Percentiles rank a stretch among this genome's conserved stretches.
phyloP scores from a whole-genome alignment of 2,329 filamentous ascomycete species.

The Colletotrichum spinosum region DNA sequence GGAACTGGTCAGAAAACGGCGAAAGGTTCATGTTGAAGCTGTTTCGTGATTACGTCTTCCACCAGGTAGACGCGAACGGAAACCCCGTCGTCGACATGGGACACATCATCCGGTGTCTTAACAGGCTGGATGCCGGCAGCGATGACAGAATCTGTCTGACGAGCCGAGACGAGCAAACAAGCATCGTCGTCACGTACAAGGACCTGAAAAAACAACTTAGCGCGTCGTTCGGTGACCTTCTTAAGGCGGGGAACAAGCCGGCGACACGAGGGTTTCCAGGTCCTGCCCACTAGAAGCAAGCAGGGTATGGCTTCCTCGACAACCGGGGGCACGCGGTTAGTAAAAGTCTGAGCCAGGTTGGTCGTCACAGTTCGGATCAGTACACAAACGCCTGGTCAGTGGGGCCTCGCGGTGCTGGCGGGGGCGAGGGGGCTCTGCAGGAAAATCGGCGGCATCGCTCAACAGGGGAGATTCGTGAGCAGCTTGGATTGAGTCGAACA shows the following conservation, averaged over 20 bases:
- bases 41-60: constrained; percentile 97
- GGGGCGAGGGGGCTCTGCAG: too few relatives aligned
- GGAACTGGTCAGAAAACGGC: constrained; percentile 89
- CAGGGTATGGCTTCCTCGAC: not conserved
- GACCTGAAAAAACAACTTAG: constrained; percentile 80
- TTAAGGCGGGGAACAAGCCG: constrained; percentile 56
- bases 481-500: too few relatives aligned
- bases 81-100: constrained; percentile 87
- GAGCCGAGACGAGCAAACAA: constrained; percentile 90
- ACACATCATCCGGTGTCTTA: constrained; percentile 87
- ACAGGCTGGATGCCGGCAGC: constrained; percentile 90
- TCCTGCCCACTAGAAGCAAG: constrained; percentile 40
- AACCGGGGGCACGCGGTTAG: too few relatives aligned
- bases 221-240: constrained; percentile 68
- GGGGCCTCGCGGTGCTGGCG: too few relatives aligned
- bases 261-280: constrained; percentile 46
- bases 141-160: constrained; percentile 89
- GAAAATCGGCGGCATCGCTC: too few relatives aligned
- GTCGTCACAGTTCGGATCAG: not conserved
- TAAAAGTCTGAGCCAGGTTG: too few relatives aligned
- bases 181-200: constrained; percentile 89
- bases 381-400: too few relatives aligned
- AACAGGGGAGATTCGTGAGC: too few relatives aligned
- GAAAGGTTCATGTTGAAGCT: constrained; percentile 93
- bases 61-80: constrained; percentile 89